Percentiles rank a stretch among this genome's conserved stretches.
These are phyloP conservation scores for Fusarium devonianum DNA, from an alignment of 2,329 filamentous ascomycete species.

Conservation along the genomic window DNA sequence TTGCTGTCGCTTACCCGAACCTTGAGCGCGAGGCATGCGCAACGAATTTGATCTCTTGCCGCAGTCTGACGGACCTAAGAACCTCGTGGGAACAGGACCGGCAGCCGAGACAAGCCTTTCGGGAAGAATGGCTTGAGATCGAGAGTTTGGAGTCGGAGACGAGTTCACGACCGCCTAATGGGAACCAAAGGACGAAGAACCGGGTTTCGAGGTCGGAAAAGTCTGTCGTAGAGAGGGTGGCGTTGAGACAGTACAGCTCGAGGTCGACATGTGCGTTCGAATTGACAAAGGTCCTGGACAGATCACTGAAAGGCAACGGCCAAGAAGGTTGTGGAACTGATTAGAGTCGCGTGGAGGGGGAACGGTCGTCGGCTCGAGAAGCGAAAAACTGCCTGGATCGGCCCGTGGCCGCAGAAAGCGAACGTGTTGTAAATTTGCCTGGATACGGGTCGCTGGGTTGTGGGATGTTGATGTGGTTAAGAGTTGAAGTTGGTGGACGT, in stretches of 20 bases:
- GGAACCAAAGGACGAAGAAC: conserved; percentile 16
- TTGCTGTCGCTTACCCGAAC: conserved; percentile 68
- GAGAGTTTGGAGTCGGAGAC: conserved; percentile 24
- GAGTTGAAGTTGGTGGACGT: conserved; percentile 36
- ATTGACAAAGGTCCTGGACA: conserved; percentile 15
- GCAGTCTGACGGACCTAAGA: conserved; percentile 48
- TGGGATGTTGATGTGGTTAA: conserved; percentile 30
- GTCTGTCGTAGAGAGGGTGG: conserved; percentile 19
- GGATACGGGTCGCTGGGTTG: conserved; percentile 28
- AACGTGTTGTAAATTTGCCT: conserved; percentile 21
- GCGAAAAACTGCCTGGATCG: conserved; percentile 28
- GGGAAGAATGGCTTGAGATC: conserved; percentile 29
- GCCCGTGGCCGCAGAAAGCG: conserved; percentile 33
- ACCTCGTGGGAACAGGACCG: conserved; percentile 48
- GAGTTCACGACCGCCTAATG: conserved; percentile 20
- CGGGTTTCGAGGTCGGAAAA: conserved; percentile 16
- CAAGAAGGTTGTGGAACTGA: conserved; percentile 16
- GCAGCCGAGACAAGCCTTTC: conserved; percentile 46
- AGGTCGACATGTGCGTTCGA: conserved; percentile 40
- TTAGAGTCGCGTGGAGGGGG: conserved; percentile 28
- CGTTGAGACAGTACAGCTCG: conserved; percentile 35
- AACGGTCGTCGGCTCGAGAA: conserved; percentile 27
- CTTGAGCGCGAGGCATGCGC: conserved; percentile 69
- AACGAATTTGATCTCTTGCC: conserved; percentile 43
- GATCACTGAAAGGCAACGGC: conserved; percentile 15